Conservation (phyloP, 192 early-diverging fungal species). For the Linnemannia hyalina region DNA sequence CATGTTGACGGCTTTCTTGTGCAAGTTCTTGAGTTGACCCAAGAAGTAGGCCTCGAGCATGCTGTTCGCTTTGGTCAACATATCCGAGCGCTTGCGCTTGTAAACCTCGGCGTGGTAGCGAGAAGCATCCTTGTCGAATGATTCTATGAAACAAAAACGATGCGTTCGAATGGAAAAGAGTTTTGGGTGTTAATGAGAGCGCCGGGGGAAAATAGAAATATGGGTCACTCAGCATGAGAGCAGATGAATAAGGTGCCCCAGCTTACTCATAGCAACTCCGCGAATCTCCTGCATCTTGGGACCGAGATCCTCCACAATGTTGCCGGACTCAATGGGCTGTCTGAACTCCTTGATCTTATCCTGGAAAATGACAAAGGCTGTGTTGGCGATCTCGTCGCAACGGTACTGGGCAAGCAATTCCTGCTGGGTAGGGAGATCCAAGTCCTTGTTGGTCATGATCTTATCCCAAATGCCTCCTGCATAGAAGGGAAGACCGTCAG, state of each 20-base stretch:
- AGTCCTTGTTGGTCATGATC: constrained; percentile 93
- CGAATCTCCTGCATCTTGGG: constrained; percentile 69
- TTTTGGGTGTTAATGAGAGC: neutral
- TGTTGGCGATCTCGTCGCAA: constrained; percentile 95
- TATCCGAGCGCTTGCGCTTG: constrained; percentile 85
- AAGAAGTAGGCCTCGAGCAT: constrained; percentile 84
- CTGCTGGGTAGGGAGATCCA: constrained; percentile 98
- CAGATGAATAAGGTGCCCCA: neutral
- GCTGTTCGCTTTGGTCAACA: constrained; percentile 81
- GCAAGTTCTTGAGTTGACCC: constrained; percentile 90
- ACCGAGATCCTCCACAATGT: constrained; percentile 85
- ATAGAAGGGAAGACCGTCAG: constrained; percentile 95
- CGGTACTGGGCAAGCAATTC: constrained; percentile 97
- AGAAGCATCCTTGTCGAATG: constrained; percentile 91
- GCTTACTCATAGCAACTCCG: constrained; percentile 65
- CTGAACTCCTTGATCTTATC: constrained; percentile 73
- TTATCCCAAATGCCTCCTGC: constrained; percentile 96
- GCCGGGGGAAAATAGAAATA: constrained; percentile 16
- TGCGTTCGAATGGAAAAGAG: neutral
- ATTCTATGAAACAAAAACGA: constrained; percentile 37
- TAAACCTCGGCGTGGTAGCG: constrained; percentile 94
- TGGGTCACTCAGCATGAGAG: constrained; percentile 4
- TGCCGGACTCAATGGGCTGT: constrained; percentile 81
- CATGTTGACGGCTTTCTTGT: constrained; percentile 75
- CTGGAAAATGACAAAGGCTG: constrained; percentile 79